phyloP scores from a whole-genome alignment of 805 yeast genomes.

The Alloascoidea africana region DNA sequence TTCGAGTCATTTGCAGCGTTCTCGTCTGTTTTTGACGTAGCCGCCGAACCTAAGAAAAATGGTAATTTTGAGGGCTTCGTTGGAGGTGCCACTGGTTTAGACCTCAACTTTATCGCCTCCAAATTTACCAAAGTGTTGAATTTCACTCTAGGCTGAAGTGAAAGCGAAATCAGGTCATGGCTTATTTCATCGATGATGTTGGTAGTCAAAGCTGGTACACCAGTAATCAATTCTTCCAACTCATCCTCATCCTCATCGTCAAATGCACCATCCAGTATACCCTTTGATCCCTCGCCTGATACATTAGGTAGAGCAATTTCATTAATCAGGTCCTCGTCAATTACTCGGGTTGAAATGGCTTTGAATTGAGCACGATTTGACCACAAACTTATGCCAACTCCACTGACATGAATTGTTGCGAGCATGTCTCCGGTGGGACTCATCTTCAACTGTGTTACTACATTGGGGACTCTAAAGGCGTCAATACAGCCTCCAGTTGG shows the following conservation, averaged over 20 bases:
- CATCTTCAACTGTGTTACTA: constrained; percentile 68
- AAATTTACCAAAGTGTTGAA: constrained; percentile 66
- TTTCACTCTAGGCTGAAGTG: constrained; percentile 63
- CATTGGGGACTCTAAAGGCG: constrained; percentile 63
- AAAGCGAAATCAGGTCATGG: constrained; percentile 50
- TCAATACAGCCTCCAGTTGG: constrained; percentile 97
- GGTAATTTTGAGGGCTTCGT: constrained; percentile 71
- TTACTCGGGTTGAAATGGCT: constrained; percentile 52
- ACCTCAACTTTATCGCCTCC: constrained; percentile 73
- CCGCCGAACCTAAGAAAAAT: constrained; percentile 62
- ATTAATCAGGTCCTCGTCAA: constrained; percentile 41
- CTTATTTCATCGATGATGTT: constrained; percentile 46
- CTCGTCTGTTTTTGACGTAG: constrained; percentile 31
- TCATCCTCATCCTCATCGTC: constrained; percentile 22
- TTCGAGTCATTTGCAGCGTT: constrained; percentile 15
- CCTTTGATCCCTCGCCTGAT: constrained; percentile 63
- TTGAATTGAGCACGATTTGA: constrained; percentile 76
- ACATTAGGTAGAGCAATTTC: constrained; percentile 53
- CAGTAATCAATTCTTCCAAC: constrained; percentile 19
- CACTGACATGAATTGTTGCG: constrained; percentile 85
- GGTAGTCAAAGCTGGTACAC: constrained; percentile 11
- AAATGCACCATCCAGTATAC: constrained; percentile 68
- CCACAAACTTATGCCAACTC: constrained; percentile 88
- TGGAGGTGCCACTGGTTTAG: constrained; percentile 81
- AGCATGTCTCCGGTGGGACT: constrained; percentile 82